phyloP scores from a whole-genome alignment of 306 rosid species.

The Carpinus viminea region DNA sequence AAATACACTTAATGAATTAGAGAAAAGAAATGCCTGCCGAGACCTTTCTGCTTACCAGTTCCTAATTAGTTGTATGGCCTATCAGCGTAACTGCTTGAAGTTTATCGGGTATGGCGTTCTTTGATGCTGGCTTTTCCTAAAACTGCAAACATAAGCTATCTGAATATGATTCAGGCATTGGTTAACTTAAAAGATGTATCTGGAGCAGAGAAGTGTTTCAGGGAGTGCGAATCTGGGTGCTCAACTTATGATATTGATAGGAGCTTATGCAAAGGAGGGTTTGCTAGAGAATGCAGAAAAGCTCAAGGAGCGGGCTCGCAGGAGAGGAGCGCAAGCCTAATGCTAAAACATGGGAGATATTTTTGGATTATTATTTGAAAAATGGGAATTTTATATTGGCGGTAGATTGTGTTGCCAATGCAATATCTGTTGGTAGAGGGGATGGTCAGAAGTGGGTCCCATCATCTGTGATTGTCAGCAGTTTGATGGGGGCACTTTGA shows the following conservation, averaged over 20 bases:
- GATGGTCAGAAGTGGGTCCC: conserved; percentile 76
- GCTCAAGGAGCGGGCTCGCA: conserved; percentile 61
- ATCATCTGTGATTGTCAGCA: conserved; percentile 39
- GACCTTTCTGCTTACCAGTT: conserved; percentile 76
- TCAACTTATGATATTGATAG: conserved; percentile 73
- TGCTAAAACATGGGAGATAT: conserved; percentile 81
- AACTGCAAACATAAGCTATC: conserved; percentile 82
- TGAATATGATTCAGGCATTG: conserved; percentile 77
- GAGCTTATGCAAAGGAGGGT: conserved; percentile 59
- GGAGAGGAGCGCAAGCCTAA: conserved; percentile 77
- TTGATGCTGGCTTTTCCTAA: conserved; percentile 79
- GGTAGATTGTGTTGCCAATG: conserved; percentile 61
- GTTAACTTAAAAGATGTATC: conserved; percentile 78
- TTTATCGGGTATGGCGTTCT: conserved; percentile 87
- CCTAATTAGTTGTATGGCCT: conserved; percentile 73
- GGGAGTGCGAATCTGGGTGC: conserved; percentile 71
- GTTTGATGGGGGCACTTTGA: conserved; percentile 66
- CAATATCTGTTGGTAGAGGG: conserved; percentile 64
- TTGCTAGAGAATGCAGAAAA: conserved; percentile 71
- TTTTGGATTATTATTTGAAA: conserved; percentile 58
- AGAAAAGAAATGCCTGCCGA: conserved; percentile 61
- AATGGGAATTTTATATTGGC: conserved; percentile 59
- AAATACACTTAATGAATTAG: conserved; percentile 76
- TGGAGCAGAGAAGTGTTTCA: conserved; percentile 84
- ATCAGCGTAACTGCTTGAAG: conserved; percentile 63